Base-by-base conservation (phyloP, 768 basidiomycete genomes). In the Boletus rubroflammeus region DNA sequence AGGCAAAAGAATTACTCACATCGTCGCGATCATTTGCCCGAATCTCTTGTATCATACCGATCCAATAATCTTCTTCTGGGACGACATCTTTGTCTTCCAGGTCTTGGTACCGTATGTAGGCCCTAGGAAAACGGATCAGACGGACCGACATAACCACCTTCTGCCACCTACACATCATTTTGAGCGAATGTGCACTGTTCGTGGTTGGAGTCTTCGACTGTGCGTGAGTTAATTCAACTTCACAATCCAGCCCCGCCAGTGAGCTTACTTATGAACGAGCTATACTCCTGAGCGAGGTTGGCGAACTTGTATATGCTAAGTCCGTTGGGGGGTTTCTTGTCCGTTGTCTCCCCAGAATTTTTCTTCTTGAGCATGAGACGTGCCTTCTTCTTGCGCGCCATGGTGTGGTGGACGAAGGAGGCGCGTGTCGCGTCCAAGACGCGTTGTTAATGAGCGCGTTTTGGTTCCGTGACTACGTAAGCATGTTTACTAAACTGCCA, bases 21-120 rank as follows among this genome's bases (percentile, higher is more conserved):
- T 74, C 62, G 2, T 61, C 67, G 5, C 72, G 66, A 8, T 56
- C 10, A 50, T 62, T 40, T 46, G 56, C 53, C 13, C 78, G 70
- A 19, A 84, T 81, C 8, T 78, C 78, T 15, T 61, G 70, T 1
- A 84, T 78, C 47, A 66, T 71, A 0, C 65, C 83, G 1, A 84
- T 73, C 83, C 83, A 84, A 32, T 78, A 79, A 11, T 78, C 70
- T n/a, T 70, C 61, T 3, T 68, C 32, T 0, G 73, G 72, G 1
- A 73, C 55, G 0, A 40, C 42, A 0, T 15, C 47, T 3, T 19
- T 25, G 3, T 50, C 55, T 23, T 46, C 54, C 0, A 41, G 28
- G 2, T 57, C 57, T 15, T 41, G 26, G 28, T 59, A 31, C 15
- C 21, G 28, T 10, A 84, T 66, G 9, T 74, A 69, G 1, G 71